Base-by-base conservation (phyloP, 1,139 yeast species). In the Kodamaea ohmeri region DNA sequence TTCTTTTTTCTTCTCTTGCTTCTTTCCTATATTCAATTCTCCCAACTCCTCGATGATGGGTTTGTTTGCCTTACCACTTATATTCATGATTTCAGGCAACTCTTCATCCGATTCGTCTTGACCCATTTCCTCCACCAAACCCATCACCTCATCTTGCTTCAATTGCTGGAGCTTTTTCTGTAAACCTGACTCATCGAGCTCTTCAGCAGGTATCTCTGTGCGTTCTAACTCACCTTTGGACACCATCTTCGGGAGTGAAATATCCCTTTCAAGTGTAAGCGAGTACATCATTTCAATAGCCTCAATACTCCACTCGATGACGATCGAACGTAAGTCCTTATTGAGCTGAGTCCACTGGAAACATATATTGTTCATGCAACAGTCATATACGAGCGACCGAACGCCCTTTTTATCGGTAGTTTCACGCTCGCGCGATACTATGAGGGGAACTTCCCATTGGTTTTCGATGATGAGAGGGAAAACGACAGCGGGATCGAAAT, bases 361-460 rank as follows among this genome's bases (percentile, higher is more conserved):
- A 43, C 88, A 76, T 11, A 61, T 62, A 13, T 75, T 67, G 53
- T 82, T 78, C 38, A 86, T 73, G 27, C 89, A 80, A 55, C 96
- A 87, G 56, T 88, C 96, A 51, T 79, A 77, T 3, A 86, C 88
- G 27, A 74, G 63, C 25, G 88, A 77, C 13, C 67, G 61, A 7
- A 65, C 63, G 1, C 94, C 95, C 50, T 80, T 80, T 56, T 87
- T 87, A 53, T 89, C 96, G 13, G 46, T 58, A 28, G 74, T 81
- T 13, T 80, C 56, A 40, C 72, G 60, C 39, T 73, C 74, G 0
- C 68, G 63, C 0, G 90, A 79, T 0, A 86, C 76, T 1, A 84
- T 73, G 7, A 88, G 77, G 1, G 96, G 96, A 3, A 88, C 83
- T 44, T 84, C 90, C 95, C 96, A 88, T 51, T 80, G 71, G 49